These are phyloP conservation scores for Trichoderma sp. DNA, from an alignment of 2,329 filamentous ascomycete species.

Conservation along the genomic window DNA sequence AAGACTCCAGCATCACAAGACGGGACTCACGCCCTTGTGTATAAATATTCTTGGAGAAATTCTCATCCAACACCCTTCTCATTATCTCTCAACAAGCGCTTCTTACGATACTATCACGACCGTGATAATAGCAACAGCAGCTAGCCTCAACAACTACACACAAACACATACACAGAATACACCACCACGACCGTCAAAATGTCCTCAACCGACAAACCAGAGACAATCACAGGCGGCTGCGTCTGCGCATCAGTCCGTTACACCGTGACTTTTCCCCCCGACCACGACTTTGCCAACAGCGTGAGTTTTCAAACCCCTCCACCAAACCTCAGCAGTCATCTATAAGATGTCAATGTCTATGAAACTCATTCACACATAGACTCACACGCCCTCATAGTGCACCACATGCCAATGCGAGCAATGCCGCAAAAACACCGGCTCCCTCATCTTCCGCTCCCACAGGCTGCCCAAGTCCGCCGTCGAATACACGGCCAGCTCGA, in stretches of 20 bases:
- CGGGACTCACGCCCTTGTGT: background rate
- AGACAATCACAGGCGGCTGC: slow-evolving; percentile 48
- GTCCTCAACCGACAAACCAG: slow-evolving; percentile 30
- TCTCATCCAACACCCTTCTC: background rate
- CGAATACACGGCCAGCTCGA: slow-evolving; percentile 32
- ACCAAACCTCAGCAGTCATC: background rate
- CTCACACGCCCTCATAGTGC: slow-evolving; percentile 30
- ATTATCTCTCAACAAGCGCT: background rate
- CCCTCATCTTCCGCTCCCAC: slow-evolving; percentile 44
- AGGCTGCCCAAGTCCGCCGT: slow-evolving; percentile 36
- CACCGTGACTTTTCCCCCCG: slow-evolving; percentile 42
- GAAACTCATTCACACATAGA: background rate
- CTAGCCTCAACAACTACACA: background rate
- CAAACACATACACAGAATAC: background rate
- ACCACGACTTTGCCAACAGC: slow-evolving; percentile 42
- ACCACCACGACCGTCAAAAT: slow-evolving; percentile 16
- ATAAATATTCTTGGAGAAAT: background rate
- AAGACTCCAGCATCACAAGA: background rate
- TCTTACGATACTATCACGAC: background rate
- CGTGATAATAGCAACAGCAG: background rate
- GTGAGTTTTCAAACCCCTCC: slow-evolving; percentile 26
- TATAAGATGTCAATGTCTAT: background rate
- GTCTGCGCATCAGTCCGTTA: slow-evolving; percentile 51
- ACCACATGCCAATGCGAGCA: slow-evolving; percentile 54
- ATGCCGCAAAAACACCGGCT: slow-evolving; percentile 51